Percentiles rank a stretch among this genome's conserved stretches.
Evolutionary conservation across 306 rosid genomes (phyloP).

Genomic region (Macrotyloma uniflorum): DNA sequence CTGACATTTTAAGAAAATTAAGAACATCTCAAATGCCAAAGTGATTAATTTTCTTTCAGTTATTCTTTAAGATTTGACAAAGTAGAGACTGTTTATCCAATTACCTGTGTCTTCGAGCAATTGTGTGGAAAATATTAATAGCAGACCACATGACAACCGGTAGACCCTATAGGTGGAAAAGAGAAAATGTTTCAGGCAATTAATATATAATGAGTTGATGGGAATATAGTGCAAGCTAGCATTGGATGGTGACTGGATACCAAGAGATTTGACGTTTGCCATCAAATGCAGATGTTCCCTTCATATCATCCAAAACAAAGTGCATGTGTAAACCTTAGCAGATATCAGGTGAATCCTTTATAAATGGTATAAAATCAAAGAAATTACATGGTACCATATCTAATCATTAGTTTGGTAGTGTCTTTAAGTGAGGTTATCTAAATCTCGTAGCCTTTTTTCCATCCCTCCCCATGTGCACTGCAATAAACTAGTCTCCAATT

Average conservation of each 20-base stretch:
- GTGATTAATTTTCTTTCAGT: slow-evolving; percentile 1
- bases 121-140: background rate
- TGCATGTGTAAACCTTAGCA: slow-evolving; percentile 22
- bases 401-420: slow-evolving; percentile 75
- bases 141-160: slow-evolving; percentile 36
- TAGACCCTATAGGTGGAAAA: slow-evolving; percentile 15
- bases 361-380: slow-evolving; percentile 47
- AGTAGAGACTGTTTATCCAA: slow-evolving; percentile 5
- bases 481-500: slow-evolving; percentile 41
- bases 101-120: background rate
- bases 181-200: slow-evolving; percentile 16
- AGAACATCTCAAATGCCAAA: background rate
- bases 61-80: slow-evolving; percentile 5
- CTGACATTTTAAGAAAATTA: background rate
- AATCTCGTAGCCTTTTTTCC: slow-evolving; percentile 37
- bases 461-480: slow-evolving; percentile 68
- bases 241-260: slow-evolving; percentile 47
- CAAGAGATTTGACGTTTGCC: slow-evolving; percentile 53
- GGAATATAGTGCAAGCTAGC: slow-evolving; percentile 54
- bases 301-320: slow-evolving; percentile 39
- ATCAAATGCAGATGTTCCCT: slow-evolving; percentile 40
- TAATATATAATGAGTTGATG: slow-evolving; percentile 30
- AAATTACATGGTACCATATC: slow-evolving; percentile 53
- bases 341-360: slow-evolving; percentile 37
- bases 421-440: slow-evolving; percentile 44